These are phyloP conservation scores for Protostelium mycophagum DNA, from an alignment of 78 protist genomes.

Conservation along the genomic window DNA sequence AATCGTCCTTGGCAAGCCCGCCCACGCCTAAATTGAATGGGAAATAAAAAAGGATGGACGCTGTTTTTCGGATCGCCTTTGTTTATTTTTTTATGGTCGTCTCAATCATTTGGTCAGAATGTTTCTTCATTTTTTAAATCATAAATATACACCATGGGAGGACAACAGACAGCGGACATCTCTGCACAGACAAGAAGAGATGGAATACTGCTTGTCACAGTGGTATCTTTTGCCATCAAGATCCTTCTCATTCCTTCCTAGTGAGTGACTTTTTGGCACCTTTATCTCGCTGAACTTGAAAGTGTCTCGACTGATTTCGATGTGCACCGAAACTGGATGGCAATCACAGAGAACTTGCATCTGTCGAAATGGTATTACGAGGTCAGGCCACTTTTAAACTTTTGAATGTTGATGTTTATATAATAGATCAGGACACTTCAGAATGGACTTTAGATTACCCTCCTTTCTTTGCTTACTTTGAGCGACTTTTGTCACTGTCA, in stretches of 20 bases:
- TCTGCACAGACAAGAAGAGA: background rate
- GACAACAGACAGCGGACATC: no score
- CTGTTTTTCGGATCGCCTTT: no score
- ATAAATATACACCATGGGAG: no score
- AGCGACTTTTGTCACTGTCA: slow-evolving; percentile 49
- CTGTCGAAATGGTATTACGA: slow-evolving; percentile 82
- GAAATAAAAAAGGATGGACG: no score
- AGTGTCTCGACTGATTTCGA: slow-evolving; percentile 86
- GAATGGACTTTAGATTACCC: slow-evolving; percentile 97
- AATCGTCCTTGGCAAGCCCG: no score
- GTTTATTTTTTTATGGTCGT: no score
- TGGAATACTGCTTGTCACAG: background rate
- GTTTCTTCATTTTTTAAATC: no score
- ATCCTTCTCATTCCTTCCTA: background rate
- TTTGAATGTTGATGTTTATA: background rate
- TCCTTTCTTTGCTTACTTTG: slow-evolving; percentile 96
- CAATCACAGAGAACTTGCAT: slow-evolving; percentile 89
- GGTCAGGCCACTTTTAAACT: slow-evolving; percentile 1
- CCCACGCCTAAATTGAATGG: no score
- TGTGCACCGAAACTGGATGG: slow-evolving; percentile 96
- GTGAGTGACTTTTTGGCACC: background rate
- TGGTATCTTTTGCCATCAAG: background rate
- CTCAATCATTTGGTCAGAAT: no score
- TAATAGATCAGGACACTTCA: slow-evolving; percentile 46
- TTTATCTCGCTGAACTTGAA: background rate